These are phyloP conservation scores for Globisporangium solare DNA, from an alignment of 352 stramenopile species.

Conservation along the genomic window DNA sequence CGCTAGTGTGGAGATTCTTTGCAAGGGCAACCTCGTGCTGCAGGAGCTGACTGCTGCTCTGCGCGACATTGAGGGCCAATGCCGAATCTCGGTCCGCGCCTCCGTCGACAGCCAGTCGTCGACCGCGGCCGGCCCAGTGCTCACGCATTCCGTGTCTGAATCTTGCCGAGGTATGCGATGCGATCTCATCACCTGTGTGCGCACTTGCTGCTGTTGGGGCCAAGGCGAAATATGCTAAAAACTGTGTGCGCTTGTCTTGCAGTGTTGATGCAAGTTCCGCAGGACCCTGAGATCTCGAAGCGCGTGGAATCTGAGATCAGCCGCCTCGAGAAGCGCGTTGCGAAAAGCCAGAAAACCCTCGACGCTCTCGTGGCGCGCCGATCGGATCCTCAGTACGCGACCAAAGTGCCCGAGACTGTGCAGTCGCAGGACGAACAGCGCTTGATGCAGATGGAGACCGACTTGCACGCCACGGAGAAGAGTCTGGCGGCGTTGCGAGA, in stretches of 20 bases:
- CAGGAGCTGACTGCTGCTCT: slow-evolving; percentile 31
- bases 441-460: slow-evolving; percentile 48
- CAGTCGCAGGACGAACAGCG: slow-evolving; percentile 58
- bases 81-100: slow-evolving; percentile 28
- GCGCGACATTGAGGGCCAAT: slow-evolving; percentile 43
- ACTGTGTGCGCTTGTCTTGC: slow-evolving; percentile 4
- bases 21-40: slow-evolving; percentile 23
- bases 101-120: slow-evolving; percentile 1
- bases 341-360: slow-evolving; percentile 47
- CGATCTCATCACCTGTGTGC: neutral
- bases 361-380: slow-evolving; percentile 41
- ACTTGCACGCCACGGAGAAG: slow-evolving; percentile 42
- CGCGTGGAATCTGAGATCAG: slow-evolving; percentile 57
- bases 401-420: slow-evolving; percentile 63
- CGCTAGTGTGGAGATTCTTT: slow-evolving; percentile 25
- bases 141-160: slow-evolving; percentile 52
- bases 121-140: slow-evolving; percentile 15
- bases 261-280: slow-evolving; percentile 65
- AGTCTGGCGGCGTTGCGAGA: slow-evolving; percentile 50
- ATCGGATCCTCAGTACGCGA: slow-evolving; percentile 39
- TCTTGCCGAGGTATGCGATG: slow-evolving; percentile 38
- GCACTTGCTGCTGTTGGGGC: no score
- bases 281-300: slow-evolving; percentile 60
- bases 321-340: slow-evolving; percentile 55
- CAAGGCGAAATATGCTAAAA: no score